These are phyloP conservation scores for Pezizomycotina sp. DNA, from an alignment of 2,329 filamentous ascomycete species.

Conservation along the genomic window DNA sequence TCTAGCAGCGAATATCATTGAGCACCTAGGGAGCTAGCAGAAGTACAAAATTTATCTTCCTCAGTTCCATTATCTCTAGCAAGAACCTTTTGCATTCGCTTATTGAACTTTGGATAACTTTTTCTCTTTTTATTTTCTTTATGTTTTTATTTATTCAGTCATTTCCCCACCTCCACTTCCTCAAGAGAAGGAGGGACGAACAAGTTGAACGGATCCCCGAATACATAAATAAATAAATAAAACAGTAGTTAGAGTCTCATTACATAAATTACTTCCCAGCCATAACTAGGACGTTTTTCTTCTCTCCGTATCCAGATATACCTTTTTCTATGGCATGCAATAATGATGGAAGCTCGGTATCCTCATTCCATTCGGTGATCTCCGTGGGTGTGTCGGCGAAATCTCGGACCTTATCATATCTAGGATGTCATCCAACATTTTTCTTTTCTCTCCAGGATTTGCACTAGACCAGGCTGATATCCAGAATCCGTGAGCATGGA, in stretches of 20 bases:
- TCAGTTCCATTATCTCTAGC: no score
- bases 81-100: no score
- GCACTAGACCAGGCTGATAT: constrained; percentile 73
- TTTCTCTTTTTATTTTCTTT: no score
- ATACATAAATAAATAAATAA: no score
- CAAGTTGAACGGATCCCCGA: no score
- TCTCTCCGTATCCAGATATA: constrained; percentile 64
- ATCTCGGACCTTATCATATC: constrained; percentile 46
- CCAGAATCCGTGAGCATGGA: constrained; percentile 88
- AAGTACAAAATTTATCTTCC: no score
- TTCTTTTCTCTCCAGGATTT: constrained; percentile 55
- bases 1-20: constrained; percentile 37
- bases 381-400: constrained; percentile 76
- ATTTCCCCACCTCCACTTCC: no score
- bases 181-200: no score
- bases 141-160: no score
- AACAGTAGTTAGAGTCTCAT: background rate
- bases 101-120: no score
- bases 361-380: constrained; percentile 66
- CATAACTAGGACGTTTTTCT: constrained; percentile 84
- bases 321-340: constrained; percentile 65
- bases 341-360: constrained; percentile 54
- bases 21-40: constrained; percentile 21
- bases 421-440: constrained; percentile 72
- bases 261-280: constrained; percentile 30